These are phyloP conservation scores for Stemphylium vesicarium DNA, from an alignment of 2,329 filamentous ascomycete species.

Conservation along the genomic window DNA sequence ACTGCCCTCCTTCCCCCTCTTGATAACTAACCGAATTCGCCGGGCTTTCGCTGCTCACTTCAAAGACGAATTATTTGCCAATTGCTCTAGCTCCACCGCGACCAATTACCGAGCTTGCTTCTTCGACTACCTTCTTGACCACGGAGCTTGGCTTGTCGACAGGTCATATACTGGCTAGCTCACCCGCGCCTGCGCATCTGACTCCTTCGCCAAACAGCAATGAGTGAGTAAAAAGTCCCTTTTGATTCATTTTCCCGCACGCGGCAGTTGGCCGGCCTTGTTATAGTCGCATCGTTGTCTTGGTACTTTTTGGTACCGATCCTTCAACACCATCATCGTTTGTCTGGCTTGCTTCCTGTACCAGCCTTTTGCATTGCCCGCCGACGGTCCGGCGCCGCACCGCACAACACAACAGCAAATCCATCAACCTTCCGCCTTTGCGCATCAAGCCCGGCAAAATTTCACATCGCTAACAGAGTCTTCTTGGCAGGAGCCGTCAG, in stretches of 20 bases:
- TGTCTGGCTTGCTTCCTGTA: background rate
- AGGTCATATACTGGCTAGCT: conserved; percentile 18
- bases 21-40: conserved; percentile 2
- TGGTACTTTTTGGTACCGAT: conserved; percentile 8
- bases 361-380: conserved; percentile 1
- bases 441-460: conserved; percentile 3
- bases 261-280: conserved; percentile 10
- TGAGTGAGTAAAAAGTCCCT: conserved; percentile 26
- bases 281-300: conserved; percentile 11
- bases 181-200: conserved; percentile 12
- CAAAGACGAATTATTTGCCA: conserved; percentile 1
- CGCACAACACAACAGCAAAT: conserved; percentile 7
- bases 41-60: conserved; percentile 3
- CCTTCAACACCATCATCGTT: conserved; percentile 1
- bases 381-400: background rate
- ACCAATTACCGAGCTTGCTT: conserved; percentile 8
- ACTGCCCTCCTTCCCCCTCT: too few species aligned
- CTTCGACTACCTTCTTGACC: conserved; percentile 4
- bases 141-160: conserved; percentile 11
- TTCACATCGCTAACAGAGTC: conserved; percentile 10
- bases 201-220: conserved; percentile 14
- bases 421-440: background rate
- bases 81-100: background rate
- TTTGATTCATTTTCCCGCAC: conserved; percentile 14
- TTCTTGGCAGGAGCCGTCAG: conserved; percentile 41